These are phyloP conservation scores for Helotiales sp. DNA, from an alignment of 2,329 filamentous ascomycete genomes.

Conservation along the genomic window DNA sequence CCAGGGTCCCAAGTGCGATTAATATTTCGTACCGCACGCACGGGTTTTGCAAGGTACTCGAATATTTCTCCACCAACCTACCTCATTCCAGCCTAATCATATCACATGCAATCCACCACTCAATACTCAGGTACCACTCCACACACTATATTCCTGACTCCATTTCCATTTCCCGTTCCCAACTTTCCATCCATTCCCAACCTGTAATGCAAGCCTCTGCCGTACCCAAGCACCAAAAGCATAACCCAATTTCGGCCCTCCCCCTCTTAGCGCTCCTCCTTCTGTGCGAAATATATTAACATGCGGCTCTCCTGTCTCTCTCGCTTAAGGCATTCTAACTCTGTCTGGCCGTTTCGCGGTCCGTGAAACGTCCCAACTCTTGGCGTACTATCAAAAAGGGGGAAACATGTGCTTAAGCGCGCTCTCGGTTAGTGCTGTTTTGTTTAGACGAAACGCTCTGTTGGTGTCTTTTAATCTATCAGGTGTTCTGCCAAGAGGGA, in stretches of 20 bases:
- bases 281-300: neutral
- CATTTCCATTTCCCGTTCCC: neutral
- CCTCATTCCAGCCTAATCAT: neutral
- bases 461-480: neutral
- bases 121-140: neutral
- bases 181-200: neutral
- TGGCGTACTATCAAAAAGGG: neutral
- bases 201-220: neutral
- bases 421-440: neutral
- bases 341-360: neutral
- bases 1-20: no score
- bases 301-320: neutral
- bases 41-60: no score
- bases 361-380: neutral
- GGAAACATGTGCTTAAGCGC: neutral
- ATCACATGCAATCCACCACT: neutral
- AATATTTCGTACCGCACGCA: neutral
- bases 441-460: slow-evolving; percentile 3
- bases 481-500: neutral
- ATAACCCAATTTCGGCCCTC: neutral
- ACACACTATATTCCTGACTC: neutral
- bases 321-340: neutral
- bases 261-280: neutral
- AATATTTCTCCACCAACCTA: neutral
- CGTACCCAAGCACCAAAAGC: neutral